phyloP scores from a whole-genome alignment of 768 basidiomycete species.

The Piloderma croceum region DNA sequence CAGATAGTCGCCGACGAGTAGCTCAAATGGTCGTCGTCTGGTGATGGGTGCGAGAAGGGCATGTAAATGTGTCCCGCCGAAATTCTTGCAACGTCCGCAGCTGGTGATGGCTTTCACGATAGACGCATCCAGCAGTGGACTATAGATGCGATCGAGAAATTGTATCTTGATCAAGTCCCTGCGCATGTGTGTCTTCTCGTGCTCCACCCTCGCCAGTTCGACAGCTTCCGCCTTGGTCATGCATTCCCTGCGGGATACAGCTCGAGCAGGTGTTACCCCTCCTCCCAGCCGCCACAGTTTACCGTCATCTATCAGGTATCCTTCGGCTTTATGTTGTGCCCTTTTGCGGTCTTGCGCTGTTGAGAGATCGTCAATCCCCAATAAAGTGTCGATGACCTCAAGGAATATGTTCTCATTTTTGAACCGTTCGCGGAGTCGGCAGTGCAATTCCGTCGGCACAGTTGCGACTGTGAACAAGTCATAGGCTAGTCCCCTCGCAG shows the following conservation, averaged over 20 bases:
- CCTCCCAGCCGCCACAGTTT: slow-evolving; percentile 19
- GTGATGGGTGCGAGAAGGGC: slow-evolving; percentile 18
- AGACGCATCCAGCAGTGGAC: slow-evolving; percentile 2
- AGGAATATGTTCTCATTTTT: slow-evolving; percentile 14
- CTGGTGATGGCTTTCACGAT: slow-evolving; percentile 8
- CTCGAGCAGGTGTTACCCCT: slow-evolving; percentile 6
- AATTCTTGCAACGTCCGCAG: slow-evolving; percentile 15
- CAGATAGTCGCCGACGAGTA: slow-evolving; percentile 27
- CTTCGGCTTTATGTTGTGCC: slow-evolving; percentile 12
- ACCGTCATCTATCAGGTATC: slow-evolving; percentile 18
- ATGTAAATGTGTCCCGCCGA: slow-evolving; percentile 15
- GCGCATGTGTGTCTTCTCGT: slow-evolving; percentile 4
- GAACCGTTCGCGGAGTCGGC: not conserved
- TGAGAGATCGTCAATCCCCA: slow-evolving; percentile 9
- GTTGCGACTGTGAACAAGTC: slow-evolving; percentile 6
- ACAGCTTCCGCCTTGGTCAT: slow-evolving; percentile 3
- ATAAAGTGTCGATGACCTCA: slow-evolving; percentile 12
- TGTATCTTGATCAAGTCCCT: slow-evolving; percentile 8
- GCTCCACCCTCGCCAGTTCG: slow-evolving; percentile 1
- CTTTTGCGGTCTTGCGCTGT: slow-evolving; percentile 5
- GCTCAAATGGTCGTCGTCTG: slow-evolving; percentile 13
- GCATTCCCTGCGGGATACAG: slow-evolving; percentile 4
- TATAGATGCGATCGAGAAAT: slow-evolving; percentile 10
- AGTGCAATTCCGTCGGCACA: not conserved
- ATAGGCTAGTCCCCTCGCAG: slow-evolving; percentile 1